Evolutionary conservation across 495 filamentous ascomycete genomes (phyloP).

Genomic region (Tetracladium marchalianum): DNA sequence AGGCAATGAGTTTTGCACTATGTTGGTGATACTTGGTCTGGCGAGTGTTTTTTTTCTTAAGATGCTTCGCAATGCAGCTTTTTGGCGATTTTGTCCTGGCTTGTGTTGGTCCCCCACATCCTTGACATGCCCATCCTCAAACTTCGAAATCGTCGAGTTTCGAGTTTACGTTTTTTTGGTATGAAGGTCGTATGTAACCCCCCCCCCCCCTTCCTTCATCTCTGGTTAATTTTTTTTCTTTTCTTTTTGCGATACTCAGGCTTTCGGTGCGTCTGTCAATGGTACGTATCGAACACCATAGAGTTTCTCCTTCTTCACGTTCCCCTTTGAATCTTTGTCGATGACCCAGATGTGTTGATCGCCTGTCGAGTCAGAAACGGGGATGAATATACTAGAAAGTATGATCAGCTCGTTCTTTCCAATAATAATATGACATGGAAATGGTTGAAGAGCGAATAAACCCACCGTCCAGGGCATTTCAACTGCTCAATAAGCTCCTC

Average conservation of each 20-base stretch:
- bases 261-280: constrained; percentile 64
- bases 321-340: constrained; percentile 75
- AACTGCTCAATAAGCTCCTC: constrained; percentile 67
- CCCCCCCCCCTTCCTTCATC: too few relatives aligned
- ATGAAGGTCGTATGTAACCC: too few relatives aligned
- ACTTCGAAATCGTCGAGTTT: too few relatives aligned
- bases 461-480: constrained; percentile 55
- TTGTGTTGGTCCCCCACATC: too few relatives aligned
- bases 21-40: too few relatives aligned
- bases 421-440: neutral
- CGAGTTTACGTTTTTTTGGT: too few relatives aligned
- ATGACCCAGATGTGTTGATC: constrained; percentile 82
- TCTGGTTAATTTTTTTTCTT: too few relatives aligned
- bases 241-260: constrained; percentile 20
- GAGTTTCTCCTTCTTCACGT: constrained; percentile 60
- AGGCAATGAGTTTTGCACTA: too few relatives aligned
- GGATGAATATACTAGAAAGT: constrained; percentile 61
- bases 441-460: constrained; percentile 1
- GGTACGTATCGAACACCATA: constrained; percentile 91
- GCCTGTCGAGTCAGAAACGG: constrained; percentile 53
- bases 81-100: too few relatives aligned
- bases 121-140: too few relatives aligned
- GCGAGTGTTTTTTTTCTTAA: too few relatives aligned
- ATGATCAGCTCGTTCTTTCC: neutral
- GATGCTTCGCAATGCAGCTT: too few relatives aligned